Evolutionary conservation across 345 rosid genomes (phyloP).

Genomic region (Odontarrhena argentea): DNA sequence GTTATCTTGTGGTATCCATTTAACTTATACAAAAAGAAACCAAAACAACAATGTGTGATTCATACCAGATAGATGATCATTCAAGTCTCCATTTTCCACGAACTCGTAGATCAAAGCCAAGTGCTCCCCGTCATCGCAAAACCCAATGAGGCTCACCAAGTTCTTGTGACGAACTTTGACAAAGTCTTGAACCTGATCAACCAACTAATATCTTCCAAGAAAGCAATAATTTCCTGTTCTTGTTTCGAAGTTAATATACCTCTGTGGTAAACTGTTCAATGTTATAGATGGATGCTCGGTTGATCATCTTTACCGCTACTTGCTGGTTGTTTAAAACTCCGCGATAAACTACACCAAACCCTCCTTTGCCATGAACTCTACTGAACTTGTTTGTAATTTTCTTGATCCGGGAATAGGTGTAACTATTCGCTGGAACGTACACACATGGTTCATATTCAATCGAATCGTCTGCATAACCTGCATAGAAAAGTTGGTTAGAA

Average conservation of each 20-base stretch:
- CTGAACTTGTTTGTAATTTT: conserved; percentile 18
- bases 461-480: conserved; percentile 5
- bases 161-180: conserved; percentile 38
- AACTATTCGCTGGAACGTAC: neutral
- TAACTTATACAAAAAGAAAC: neutral
- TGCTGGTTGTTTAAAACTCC: conserved; percentile 2
- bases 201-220: neutral
- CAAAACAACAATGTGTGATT: conserved; percentile 3
- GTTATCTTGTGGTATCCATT: neutral
- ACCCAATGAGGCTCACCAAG: conserved; percentile 48
- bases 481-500: conserved; percentile 5
- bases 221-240: no score
- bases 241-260: neutral
- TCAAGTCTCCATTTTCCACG: conserved; percentile 52
- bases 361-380: conserved; percentile 23
- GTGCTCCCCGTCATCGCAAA: conserved; percentile 43
- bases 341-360: conserved; percentile 29
- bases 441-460: conserved; percentile 21
- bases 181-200: conserved; percentile 44
- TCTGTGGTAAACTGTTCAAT: conserved; percentile 23
- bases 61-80: conserved; percentile 38
- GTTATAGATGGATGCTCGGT: conserved; percentile 31
- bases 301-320: conserved; percentile 29
- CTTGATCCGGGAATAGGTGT: neutral
- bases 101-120: conserved; percentile 53